Conservation (phyloP, 164 flowering plant species). For the Tetrastigma voinierianum region DNA sequence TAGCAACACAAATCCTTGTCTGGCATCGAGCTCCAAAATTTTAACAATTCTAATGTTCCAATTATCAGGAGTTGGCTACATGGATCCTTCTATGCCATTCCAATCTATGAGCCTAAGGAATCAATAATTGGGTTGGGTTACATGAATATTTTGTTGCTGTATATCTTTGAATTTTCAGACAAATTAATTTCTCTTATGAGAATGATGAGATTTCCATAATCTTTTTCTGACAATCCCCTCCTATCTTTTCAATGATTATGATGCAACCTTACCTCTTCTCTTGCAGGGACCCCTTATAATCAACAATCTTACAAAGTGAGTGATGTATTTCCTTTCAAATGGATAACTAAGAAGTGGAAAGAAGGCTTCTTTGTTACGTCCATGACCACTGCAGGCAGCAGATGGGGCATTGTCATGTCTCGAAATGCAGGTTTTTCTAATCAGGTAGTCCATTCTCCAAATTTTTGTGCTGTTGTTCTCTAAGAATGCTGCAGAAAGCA, state of each 20-base stretch:
- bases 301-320: conserved; percentile 75
- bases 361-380: conserved; percentile 69
- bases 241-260: neutral
- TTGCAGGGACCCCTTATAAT: conserved; percentile 42
- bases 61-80: no score
- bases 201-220: neutral
- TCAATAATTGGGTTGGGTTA: no score
- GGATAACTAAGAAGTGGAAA: conserved; percentile 78
- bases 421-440: conserved; percentile 53
- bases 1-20: no score
- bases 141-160: no score
- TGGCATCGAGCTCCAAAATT: no score
- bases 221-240: neutral
- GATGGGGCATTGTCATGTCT: conserved; percentile 70
- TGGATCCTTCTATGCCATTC: no score
- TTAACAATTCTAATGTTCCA: no score
- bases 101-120: no score
- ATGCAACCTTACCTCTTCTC: neutral
- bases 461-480: neutral
- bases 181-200: no score
- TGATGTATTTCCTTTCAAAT: conserved; percentile 63
- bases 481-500: neutral
- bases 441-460: conserved; percentile 39
- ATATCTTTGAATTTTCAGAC: no score
- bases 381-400: conserved; percentile 61